Evolutionary conservation across 495 filamentous ascomycete genomes (phyloP).

Genomic region (Podospora conica): DNA sequence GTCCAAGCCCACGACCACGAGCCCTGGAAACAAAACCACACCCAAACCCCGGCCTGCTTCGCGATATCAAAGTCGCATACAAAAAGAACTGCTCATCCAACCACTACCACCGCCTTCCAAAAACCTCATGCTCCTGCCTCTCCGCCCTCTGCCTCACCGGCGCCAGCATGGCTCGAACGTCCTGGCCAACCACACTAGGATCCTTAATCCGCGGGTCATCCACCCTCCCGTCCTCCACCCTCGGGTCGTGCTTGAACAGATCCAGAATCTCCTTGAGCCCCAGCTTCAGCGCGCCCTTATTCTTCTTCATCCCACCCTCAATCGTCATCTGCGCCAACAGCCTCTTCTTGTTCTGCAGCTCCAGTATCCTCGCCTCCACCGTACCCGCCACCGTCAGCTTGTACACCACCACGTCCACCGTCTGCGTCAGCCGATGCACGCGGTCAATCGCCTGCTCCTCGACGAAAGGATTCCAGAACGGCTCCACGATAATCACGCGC

Average conservation of each 20-base stretch:
- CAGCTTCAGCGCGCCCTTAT: slow-evolving; percentile 66
- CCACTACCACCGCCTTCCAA: slow-evolving; percentile 35
- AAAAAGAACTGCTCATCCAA: background rate
- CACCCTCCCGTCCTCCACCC: background rate
- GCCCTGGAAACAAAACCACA: background rate
- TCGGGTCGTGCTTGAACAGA: slow-evolving; percentile 73
- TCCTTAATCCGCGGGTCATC: slow-evolving; percentile 15
- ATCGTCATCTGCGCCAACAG: slow-evolving; percentile 62
- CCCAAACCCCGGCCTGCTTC: background rate
- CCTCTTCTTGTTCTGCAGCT: slow-evolving; percentile 86
- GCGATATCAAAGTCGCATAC: background rate
- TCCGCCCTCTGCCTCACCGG: slow-evolving; percentile 13
- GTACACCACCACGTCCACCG: slow-evolving; percentile 87
- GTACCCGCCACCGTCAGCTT: slow-evolving; percentile 77
- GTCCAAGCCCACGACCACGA: background rate
- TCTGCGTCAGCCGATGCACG: slow-evolving; percentile 93
- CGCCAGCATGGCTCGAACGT: slow-evolving; percentile 11
- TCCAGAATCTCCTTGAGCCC: slow-evolving; percentile 90
- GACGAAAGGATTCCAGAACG: slow-evolving; percentile 97
- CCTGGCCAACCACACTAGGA: slow-evolving; percentile 9
- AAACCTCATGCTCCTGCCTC: slow-evolving; percentile 31
- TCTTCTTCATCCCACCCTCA: slow-evolving; percentile 40
- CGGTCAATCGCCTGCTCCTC: slow-evolving; percentile 99
- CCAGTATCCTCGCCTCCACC: slow-evolving; percentile 89
- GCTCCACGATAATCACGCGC: slow-evolving; percentile 89